phyloP scores from a whole-genome alignment of 208 protist species.

The Angomonas deanei region DNA sequence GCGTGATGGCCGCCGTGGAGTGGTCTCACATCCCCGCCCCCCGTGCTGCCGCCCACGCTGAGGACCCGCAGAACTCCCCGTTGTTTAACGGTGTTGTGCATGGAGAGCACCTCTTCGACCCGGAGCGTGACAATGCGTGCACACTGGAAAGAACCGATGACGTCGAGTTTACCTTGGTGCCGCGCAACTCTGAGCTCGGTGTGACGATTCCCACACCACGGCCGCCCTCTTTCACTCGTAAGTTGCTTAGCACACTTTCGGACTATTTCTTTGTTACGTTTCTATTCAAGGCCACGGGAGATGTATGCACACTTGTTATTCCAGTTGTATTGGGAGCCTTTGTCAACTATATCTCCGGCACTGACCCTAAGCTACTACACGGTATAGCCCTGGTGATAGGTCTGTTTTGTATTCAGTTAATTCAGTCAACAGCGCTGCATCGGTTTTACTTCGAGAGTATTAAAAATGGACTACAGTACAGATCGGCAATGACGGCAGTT shows the following conservation, averaged over 20 bases:
- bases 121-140: conserved; percentile 12
- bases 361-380: too few species aligned
- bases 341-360: too few species aligned
- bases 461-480: conserved; percentile 21
- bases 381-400: too few species aligned
- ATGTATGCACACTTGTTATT: too few species aligned
- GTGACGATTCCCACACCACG: conserved; percentile 5
- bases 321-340: too few species aligned
- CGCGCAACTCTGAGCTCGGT: conserved; percentile 6
- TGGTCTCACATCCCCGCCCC: conserved; percentile 54
- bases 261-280: too few species aligned
- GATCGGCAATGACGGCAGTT: conserved; percentile 28
- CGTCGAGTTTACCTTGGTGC: conserved; percentile 38
- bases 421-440: conserved; percentile 22
- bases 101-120: conserved; percentile 34
- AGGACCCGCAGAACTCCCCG: not conserved
- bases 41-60: conserved; percentile 14
- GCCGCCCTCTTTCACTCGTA: too few species aligned
- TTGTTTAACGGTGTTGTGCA: conserved; percentile 41
- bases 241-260: too few species aligned
- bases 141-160: conserved; percentile 30
- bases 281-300: too few species aligned
- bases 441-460: conserved; percentile 41
- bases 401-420: conserved; percentile 17
- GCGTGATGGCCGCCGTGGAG: conserved; percentile 32